Evolutionary conservation across 2,329 filamentous ascomycete genomes (phyloP), one percentile per base, ranked within the genome.

Genomic region (Epichloe bromicola): DNA sequence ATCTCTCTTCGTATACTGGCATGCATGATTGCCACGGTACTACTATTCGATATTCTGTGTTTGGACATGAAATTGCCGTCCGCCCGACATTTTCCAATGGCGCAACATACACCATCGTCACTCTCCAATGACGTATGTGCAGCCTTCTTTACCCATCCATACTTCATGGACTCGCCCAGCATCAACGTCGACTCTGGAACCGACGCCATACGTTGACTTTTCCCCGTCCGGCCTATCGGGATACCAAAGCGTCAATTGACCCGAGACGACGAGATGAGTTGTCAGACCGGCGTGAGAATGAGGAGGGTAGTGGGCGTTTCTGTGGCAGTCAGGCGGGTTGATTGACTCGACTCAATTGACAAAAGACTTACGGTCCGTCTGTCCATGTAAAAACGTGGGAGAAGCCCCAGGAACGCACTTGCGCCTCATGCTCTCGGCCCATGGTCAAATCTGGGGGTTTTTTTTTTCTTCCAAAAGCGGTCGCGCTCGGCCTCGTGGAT

Each of bases 341-440:
- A 7, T 26, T 7, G 14, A 15, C 38, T 30, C 19, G 19, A 8
- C 10, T n/a, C 19, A 23, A 37, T 53, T 26, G n/a, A 23, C 26
- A 39, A 15, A 17, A 14, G 30, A 74, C 79, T 63, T 74, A 86
- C 83, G 82, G 79, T 20, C 72, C 68, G 65, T 88, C 85, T 7
- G 75, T 80, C 83, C 84, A 88, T 3, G 82, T 86, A 56, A 86
- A 86, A 60, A 86, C 82, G 47, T 80, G 72, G 3, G 63, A 57
- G 61, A 87, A 88, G 1, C 84, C 84, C 83, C 84, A 87, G 1
- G 76, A 78, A 37, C 73, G 73, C 26, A 88, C 83, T 60, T 85
- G 70, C 47, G 70, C 67, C 63, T 88, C 83, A 38, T 61, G 58
- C 38, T 60, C 54, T 23, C 54, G 59, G 26, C 52, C 57, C 65